Evolutionary conservation across 345 rosid species (phyloP).

Genomic region (Turnera subulata): DNA sequence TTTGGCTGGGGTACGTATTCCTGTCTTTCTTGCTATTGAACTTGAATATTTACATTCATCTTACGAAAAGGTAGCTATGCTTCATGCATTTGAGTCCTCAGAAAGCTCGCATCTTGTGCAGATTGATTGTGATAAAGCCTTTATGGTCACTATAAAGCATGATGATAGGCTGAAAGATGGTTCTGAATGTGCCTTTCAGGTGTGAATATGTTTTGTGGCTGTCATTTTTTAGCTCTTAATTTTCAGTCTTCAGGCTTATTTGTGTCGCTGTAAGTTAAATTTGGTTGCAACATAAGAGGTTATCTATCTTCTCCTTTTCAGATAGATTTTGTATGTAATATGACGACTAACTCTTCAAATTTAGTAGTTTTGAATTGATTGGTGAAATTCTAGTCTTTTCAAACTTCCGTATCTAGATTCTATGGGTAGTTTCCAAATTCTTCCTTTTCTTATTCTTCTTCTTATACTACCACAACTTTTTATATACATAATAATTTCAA

Average conservation of each 20-base stretch:
- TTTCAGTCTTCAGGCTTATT: neutral
- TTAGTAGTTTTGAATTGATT: too few relatives aligned
- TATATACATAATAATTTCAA: too few relatives aligned
- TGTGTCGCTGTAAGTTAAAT: neutral
- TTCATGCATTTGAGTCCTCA: neutral
- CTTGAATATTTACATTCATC: too few relatives aligned
- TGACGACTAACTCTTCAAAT: too few relatives aligned
- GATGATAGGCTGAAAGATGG: slow-evolving; percentile 92
- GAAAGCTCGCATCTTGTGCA: too few relatives aligned
- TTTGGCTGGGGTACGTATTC: slow-evolving; percentile 69
- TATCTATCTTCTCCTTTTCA: too few relatives aligned
- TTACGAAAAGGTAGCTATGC: neutral
- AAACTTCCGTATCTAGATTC: too few relatives aligned
- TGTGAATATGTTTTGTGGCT: slow-evolving; percentile 1
- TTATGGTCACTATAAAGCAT: slow-evolving; percentile 80
- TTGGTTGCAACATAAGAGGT: neutral
- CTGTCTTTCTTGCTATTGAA: neutral
- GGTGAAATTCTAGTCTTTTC: too few relatives aligned
- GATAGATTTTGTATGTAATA: too few relatives aligned
- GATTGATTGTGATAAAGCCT: slow-evolving; percentile 82
- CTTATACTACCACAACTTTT: too few relatives aligned
- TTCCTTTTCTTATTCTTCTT: too few relatives aligned
- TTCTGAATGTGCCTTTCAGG: slow-evolving; percentile 91
- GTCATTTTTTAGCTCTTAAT: neutral
- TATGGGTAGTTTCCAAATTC: too few relatives aligned